Percentiles rank a stretch among this genome's conserved stretches.
These are phyloP conservation scores for Elsinoe fawcettii DNA, from an alignment of 2,329 filamentous ascomycete genomes.

Conservation along the genomic window DNA sequence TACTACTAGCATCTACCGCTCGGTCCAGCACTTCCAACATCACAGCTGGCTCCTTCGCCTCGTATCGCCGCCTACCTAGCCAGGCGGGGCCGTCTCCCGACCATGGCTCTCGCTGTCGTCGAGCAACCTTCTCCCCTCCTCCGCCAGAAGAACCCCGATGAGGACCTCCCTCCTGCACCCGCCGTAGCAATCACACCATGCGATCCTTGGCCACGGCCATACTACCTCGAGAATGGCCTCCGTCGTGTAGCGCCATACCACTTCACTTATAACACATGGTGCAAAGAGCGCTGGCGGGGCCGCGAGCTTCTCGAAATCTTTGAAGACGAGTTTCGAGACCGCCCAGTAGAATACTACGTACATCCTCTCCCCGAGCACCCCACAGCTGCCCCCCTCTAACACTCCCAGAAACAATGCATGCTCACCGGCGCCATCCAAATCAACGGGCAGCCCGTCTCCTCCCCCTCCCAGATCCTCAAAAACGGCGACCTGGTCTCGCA, in stretches of 20 bases:
- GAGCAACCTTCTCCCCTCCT: conserved; percentile 22
- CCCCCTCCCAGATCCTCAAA: conserved; percentile 61
- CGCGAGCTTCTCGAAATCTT: conserved; percentile 80
- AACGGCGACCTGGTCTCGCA: conserved; percentile 92
- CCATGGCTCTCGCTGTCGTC: conserved; percentile 39
- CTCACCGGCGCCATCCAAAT: conserved; percentile 68
- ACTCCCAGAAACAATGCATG: conserved; percentile 60
- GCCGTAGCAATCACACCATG: conserved; percentile 46
- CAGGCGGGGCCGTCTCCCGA: conserved; percentile 38
- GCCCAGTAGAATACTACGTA: conserved; percentile 79
- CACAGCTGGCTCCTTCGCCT: conserved; percentile 43
- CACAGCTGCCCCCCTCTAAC: conserved; percentile 19
- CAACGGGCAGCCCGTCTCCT: conserved; percentile 63
- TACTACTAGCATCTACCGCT: background rate
- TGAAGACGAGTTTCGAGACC: conserved; percentile 81
- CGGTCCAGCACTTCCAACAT: background rate
- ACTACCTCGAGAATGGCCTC: conserved; percentile 75
- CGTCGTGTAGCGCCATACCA: conserved; percentile 80
- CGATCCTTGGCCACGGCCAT: conserved; percentile 60
- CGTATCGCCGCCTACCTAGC: conserved; percentile 46
- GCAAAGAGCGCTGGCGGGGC: conserved; percentile 88
- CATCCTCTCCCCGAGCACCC: conserved; percentile 22
- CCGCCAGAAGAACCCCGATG: conserved; percentile 25
- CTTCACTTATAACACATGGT: conserved; percentile 90
- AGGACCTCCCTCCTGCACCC: conserved; percentile 39